These are phyloP conservation scores for Lactarius sp. DNA, from an alignment of 768 basidiomycete genomes.

Conservation along the genomic window DNA sequence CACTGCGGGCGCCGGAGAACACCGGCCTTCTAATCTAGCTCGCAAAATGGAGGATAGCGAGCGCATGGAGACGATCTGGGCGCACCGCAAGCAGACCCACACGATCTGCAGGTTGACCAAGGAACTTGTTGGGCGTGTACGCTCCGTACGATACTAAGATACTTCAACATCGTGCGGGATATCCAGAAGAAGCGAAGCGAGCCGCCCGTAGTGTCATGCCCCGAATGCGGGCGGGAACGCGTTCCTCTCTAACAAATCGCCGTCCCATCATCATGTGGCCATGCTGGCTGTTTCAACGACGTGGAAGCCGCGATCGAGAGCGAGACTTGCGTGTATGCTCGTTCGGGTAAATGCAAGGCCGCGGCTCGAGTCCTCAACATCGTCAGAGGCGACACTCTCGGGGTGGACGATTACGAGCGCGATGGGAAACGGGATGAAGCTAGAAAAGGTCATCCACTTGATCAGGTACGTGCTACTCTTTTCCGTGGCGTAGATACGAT, in stretches of 20 bases:
- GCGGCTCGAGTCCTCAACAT: conserved; percentile 79
- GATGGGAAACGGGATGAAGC: conserved; percentile 70
- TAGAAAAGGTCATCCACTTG: conserved; percentile 69
- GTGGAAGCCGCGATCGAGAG: conserved; percentile 66
- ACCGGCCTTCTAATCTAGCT: conserved; percentile 13
- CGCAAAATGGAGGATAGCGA: conserved; percentile 47
- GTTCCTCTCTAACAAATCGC: conserved; percentile 66
- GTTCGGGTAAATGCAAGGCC: conserved; percentile 66
- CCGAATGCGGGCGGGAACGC: conserved; percentile 50
- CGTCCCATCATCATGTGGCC: conserved; percentile 89
- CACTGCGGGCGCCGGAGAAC: conserved; percentile 48
- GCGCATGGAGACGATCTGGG: conserved; percentile 69
- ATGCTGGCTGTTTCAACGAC: conserved; percentile 75
- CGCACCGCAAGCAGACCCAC: conserved; percentile 82
- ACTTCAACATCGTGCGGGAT: conserved; percentile 81
- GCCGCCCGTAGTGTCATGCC: conserved; percentile 57
- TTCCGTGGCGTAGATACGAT: not conserved
- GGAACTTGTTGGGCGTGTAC: conserved; percentile 84
- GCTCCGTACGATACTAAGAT: conserved; percentile 92
- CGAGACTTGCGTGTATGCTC: conserved; percentile 77
- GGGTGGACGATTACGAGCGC: conserved; percentile 70
- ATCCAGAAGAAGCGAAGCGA: conserved; percentile 69
- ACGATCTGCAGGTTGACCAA: conserved; percentile 78
- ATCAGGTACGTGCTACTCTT: conserved; percentile 54
- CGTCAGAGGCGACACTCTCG: conserved; percentile 72